Evolutionary conservation across 257 asterid species (phyloP), one percentile per base, ranked within the genome.

Genomic region (Nyctanthes arbortristis): DNA sequence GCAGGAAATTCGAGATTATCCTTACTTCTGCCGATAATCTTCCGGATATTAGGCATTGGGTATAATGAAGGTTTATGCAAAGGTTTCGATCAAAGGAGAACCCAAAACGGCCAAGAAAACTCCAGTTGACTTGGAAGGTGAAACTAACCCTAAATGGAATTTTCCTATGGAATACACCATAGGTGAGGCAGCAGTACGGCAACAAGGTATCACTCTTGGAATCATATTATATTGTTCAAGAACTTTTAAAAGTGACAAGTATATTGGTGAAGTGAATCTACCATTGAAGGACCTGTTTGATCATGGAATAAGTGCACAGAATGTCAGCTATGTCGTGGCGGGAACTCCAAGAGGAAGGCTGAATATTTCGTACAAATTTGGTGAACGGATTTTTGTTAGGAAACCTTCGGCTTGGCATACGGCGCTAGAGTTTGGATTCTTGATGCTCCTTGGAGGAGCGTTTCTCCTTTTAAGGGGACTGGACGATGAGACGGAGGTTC

Each of bases 1-100:
- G 73, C 67, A 43, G 75, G 6, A 56, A 33, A 13, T 75, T 75
- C n/a, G 68, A 65, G 24, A 34, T 75, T 40, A 69, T 61, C 18
- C 52, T 75, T 32, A 34, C 7, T n/a, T 61, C 75, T 2, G 69
- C 63, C 16, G 28, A 16, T 7, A 6, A 18, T 20, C 69, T 69
- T 4, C 61, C 60, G 9, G 20, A 60, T 4, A 61, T 69, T 9
- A 29, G 61, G 2, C 28, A 2, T 33, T 33, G 25, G 8, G 22
- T 35, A 8, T 16, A 25, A 61, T n/a, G 45, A 61, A 27, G 28
- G 68, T 63, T 12, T 36, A 63, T 4, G 68, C 68, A 27, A 63
- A 39, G 40, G 56, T 63, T 36, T 35, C 68, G 39, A 22, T 39
- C 7, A 40, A 7, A 5, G 68, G 68, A 40, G 52, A 63, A 33